Evolutionary conservation across 225 moss, liverwort and hornwort species (phyloP), one percentile per base, ranked within the genome.

Genomic region (Ulota crispa): DNA sequence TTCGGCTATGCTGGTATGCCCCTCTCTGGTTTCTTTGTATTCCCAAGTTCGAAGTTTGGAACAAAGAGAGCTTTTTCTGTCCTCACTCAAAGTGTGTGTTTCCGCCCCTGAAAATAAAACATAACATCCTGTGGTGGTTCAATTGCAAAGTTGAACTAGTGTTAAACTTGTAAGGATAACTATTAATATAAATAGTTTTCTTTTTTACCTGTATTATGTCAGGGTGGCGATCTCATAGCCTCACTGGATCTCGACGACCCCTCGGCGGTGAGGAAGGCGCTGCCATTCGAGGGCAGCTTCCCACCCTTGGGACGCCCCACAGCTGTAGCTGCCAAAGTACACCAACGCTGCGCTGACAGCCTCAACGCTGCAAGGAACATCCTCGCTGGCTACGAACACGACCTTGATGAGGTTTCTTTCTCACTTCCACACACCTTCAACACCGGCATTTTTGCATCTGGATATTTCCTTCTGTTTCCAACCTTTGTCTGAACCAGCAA

Each of bases 151-250:
- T 20, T 63, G 64, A 77, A 28, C 32, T n/a, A 50, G 6, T n/a
- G 9, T 14, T 63, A 47, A 45, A 43, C 43, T 10, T 76, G 7
- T 5, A 3, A 32, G 15, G 47, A 50, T 5, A 24, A 50, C 16
- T 64, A 14, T 45, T 16, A 21, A 19, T 54, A 53, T 12, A 2
- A 3, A 31, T 53, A 54, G 26, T 83, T 26, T 83, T 55, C 12
- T 11, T 32, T 34, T 23, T 23, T 23, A 34, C 32, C 69, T 55
- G 11, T 65, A 53, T 65, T 26, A 9, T 62, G 71, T 50, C 87
- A 98, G 98, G 92, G 94, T 63, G 98, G 98, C 47, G 96, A 99
- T 81, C 85, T 99, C 81, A 86, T 99, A 57, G 98, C 95, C 47
- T 87, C 92, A 10, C 88, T 99, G 65, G 92, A 93, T 18, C 85